These are phyloP conservation scores for Penicillium sp. DNA, from an alignment of 2,329 filamentous ascomycete species.

Conservation along the genomic window DNA sequence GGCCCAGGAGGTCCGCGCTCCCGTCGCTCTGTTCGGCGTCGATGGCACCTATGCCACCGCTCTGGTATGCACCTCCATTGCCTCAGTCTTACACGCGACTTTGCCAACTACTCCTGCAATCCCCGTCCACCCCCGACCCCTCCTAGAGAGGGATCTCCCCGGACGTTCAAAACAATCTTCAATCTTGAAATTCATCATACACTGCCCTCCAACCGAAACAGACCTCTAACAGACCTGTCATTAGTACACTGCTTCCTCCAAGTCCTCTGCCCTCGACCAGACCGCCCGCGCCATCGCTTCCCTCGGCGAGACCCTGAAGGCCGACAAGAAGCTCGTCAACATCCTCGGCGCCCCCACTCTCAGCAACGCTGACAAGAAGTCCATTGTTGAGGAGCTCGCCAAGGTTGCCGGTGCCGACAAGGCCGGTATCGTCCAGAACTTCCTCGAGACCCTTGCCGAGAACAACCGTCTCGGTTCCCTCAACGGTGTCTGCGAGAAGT, in stretches of 20 bases:
- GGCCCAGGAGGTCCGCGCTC: constrained; percentile 72
- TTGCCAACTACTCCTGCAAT: constrained; percentile 10
- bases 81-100: constrained; percentile 1
- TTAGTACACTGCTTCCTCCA: constrained; percentile 94
- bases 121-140: constrained; percentile 21
- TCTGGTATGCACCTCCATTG: constrained; percentile 68
- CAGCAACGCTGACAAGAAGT: constrained; percentile 73
- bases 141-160: constrained; percentile 9
- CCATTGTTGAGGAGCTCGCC: constrained; percentile 83
- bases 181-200: constrained; percentile 3
- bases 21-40: constrained; percentile 88
- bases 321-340: constrained; percentile 75
- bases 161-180: constrained; percentile 6
- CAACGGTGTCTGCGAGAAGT: constrained; percentile 82
- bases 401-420: constrained; percentile 76
- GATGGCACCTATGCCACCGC: constrained; percentile 98
- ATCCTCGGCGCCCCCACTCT: constrained; percentile 84
- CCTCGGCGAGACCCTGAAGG: constrained; percentile 72
- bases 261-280: constrained; percentile 80
- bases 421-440: constrained; percentile 86
- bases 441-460: constrained; percentile 84
- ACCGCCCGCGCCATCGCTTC: constrained; percentile 76
- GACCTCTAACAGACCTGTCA: constrained; percentile 7
- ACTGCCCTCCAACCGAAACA: background rate
- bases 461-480: constrained; percentile 92